Evolutionary conservation across 1,284 basidiomycete genomes (phyloP), one percentile per base, ranked within the genome.

Genomic region (Mrakiaceae sp.): DNA sequence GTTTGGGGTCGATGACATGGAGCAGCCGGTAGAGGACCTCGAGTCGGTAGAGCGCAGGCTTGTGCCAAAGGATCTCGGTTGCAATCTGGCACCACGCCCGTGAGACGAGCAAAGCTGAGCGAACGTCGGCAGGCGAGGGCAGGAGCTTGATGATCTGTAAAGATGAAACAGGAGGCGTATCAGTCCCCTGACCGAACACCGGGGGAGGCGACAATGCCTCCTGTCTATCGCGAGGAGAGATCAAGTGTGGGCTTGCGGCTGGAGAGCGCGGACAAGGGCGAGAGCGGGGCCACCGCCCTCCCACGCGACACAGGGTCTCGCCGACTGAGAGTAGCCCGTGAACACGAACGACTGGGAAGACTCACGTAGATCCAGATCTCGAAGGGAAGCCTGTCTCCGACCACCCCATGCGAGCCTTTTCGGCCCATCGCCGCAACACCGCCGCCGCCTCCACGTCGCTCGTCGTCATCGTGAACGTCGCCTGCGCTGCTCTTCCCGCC

Each of bases 51-150:
- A 95, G 86, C 63, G 81, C 80, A 14, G 95, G 94, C 70, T 90
- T 88, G 75, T 94, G 88, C 95, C 95, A 99, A 27, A 98, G 81
- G 16, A 98, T 81, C 74, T 97, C 92, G 63, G 95, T 92, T 7
- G 91, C 87, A 75, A 92, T 95, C 72, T 94, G 86, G 79, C 93
- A 97, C 94, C 96, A 98, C 11, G 86, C 81, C 65, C 90, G 86
- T 49, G 87, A 93, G 47, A 98, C 94, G 64, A 88, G 83, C 66
- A 96, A 81, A 58, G 84, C 82, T 67, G 81, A 80, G 69, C 87
- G 84, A 52, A 96, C 81, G 76, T 95, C 89, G 63, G 81, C 80
- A 39, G 85, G 79, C 0, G 83, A 81, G 66, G 88, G 83, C 10
- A 98, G 80, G 70, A 92, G 85, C 67, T 87, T 88, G 70, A 98